Percentiles rank a stretch among this genome's conserved stretches.
phyloP scores from a whole-genome alignment of 768 basidiomycete species.

The Holtermannia corniformis region DNA sequence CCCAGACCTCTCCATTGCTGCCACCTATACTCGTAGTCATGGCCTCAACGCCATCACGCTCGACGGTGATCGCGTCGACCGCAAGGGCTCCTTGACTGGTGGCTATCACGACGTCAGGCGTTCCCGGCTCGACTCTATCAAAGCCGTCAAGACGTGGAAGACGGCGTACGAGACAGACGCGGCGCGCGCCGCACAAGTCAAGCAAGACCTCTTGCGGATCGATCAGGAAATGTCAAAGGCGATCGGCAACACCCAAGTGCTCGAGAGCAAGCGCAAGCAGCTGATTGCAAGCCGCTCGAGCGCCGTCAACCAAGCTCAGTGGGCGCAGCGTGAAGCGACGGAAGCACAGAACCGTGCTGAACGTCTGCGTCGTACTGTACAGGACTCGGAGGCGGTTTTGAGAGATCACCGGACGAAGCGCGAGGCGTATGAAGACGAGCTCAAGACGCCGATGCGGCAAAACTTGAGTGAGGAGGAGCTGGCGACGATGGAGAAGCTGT shows the following conservation, averaged over 20 bases:
- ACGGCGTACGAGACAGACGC: conserved; percentile 59
- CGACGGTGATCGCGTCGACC: conserved; percentile 94
- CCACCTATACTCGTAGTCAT: conserved; percentile 88
- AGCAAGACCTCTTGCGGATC: conserved; percentile 54
- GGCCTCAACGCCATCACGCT: conserved; percentile 94
- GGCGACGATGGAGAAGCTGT: conserved; percentile 54
- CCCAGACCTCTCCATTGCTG: conserved; percentile 79
- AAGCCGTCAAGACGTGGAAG: conserved; percentile 64
- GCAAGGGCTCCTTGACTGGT: conserved; percentile 90
- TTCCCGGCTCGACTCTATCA: conserved; percentile 81
- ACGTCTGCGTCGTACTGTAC: conserved; percentile 57
- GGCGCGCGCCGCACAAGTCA: conserved; percentile 61
- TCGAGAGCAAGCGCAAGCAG: conserved; percentile 60
- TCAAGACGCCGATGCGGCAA: conserved; percentile 63
- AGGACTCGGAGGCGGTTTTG: conserved; percentile 65
- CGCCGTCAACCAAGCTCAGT: conserved; percentile 54
- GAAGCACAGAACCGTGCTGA: conserved; percentile 53
- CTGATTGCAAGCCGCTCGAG: conserved; percentile 60
- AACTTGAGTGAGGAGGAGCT: conserved; percentile 68
- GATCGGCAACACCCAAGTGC: conserved; percentile 62
- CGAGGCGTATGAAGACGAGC: conserved; percentile 57
- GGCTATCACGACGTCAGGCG: conserved; percentile 88
- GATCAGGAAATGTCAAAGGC: conserved; percentile 80
- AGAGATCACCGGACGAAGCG: conserved; percentile 54
- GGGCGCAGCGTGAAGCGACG: conserved; percentile 61